A percentile compares a stretch with the other conserved stretches of the same genome.
These are phyloP conservation scores for Populus davidiana DNA, from an alignment of 345 rosid species.

Conservation along the genomic window DNA sequence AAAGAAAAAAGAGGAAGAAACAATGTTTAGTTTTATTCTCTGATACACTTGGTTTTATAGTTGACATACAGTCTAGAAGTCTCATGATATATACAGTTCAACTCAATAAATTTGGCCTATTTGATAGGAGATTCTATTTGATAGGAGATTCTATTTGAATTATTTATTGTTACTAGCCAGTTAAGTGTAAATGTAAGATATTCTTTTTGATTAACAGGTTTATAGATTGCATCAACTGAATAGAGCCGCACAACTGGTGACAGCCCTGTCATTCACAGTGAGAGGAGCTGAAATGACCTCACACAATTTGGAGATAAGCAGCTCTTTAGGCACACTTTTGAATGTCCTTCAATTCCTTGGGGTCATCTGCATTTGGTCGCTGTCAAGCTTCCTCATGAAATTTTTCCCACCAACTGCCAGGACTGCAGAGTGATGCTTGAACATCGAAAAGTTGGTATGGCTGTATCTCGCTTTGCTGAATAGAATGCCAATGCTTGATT, in stretches of 20 bases:
- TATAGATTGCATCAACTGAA: constrained; percentile 95
- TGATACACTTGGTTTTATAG: neutral
- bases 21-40: neutral
- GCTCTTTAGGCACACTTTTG: constrained; percentile 72
- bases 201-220: constrained; percentile 46
- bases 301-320: constrained; percentile 84
- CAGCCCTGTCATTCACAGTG: constrained; percentile 84
- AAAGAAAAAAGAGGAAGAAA: neutral
- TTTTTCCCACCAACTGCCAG: constrained; percentile 43
- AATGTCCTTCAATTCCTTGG: constrained; percentile 89
- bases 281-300: constrained; percentile 84
- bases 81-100: neutral
- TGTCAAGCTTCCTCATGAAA: constrained; percentile 88
- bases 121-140: neutral
- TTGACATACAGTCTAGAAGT: neutral
- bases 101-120: neutral
- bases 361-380: constrained; percentile 89
- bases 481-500: constrained; percentile 6
- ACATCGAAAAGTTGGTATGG: constrained; percentile 11
- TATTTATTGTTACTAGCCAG: neutral
- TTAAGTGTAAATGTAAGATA: neutral
- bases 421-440: constrained; percentile 22
- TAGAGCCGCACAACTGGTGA: constrained; percentile 92
- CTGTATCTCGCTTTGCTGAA: neutral
- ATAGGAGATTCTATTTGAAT: neutral